Base-by-base conservation (phyloP, 345 rosid genomes). In the Heritiera fomes region DNA sequence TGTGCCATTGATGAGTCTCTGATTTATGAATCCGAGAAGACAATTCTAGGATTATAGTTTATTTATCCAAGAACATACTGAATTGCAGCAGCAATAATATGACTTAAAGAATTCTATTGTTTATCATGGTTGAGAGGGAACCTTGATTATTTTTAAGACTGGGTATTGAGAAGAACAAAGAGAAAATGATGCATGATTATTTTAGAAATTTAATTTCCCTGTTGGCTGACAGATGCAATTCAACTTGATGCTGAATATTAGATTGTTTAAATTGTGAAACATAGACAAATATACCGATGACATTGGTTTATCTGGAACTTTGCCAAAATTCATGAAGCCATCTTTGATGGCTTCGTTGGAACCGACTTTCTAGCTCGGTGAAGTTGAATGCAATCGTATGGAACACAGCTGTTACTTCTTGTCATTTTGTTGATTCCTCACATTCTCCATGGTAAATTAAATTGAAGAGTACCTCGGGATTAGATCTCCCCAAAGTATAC, bases 321-420 rank as follows among this genome's bases (percentile, higher is more conserved):
- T 49, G 12, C 14, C 18, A 40, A 56, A 17, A 6, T 56, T 56
- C 9, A 56, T 18, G 23, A 7, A 56, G 61, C 28, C 62, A 56
- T 6, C 23, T 18, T 56, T 7, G 10, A 34, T 15, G 43, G 52
- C 3, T 71, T 7, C 49, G 41, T 23, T 47, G 41, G 20, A 28
- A 11, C 43, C 7, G 12, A 63, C 17, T 62, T 34, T 63, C 68
- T 64, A 64, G 46, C 20, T 64, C 3, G 41, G 45, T 64, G 69
- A 64, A 64, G 46, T 64, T 32, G 69, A 64, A 64, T 13, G 30
- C 46, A 47, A 28, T 30, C 52, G 11, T 56, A 11, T 58, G 40
- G 28, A 49, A 71, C 34, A 62, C 55, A 50, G 72, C 40, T 49
- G 45, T 20, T 65, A 17, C 11, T 75, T 50, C 15, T 68, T 75